Base-by-base conservation (phyloP, 306 rosid genomes). In the Sindora glabra region DNA sequence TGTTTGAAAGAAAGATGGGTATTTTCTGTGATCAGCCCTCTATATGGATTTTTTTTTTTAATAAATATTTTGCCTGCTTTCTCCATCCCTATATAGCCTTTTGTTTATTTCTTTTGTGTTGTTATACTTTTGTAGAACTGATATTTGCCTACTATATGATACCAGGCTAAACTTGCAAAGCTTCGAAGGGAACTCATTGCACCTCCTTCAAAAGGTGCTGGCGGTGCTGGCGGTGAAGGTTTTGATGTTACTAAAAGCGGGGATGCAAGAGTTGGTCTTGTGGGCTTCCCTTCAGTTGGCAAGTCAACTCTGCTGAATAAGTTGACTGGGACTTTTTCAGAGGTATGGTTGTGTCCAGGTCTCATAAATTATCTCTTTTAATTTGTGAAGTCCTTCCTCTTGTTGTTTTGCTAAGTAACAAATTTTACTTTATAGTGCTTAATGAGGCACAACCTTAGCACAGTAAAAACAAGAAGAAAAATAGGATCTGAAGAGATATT, bases 201-300 rank as follows among this genome's bases (percentile, higher is more conserved):
- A 21, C 99, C 99, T 54, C 5, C 96, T 2, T 23, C 99, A 17
- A 92, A 92, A 69, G 99, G 99, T 53, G 95, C 74, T 39, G 99
- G 81, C 18, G 98, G 95, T 22, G 99, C 94, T 48, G 96, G 96
- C 41, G 99, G 99, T 60, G 99, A 92, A 70, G 99, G 99, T 60
- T 92, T 92, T 75, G 99, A 92, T 69, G 99, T 89, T 41, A 92
- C 99, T 67, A 92, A 92, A 81, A 92, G 99, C 56, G 99, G 99
- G 34, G 99, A 92, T 83, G 90, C 96, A 73, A 89, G 99, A 65
- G 99, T 92, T 74, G 96, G 99, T 68, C 84, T 92, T 10, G 99
- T 92, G 76, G 99, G 99, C 42, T 92, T 92, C 62, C 99, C 96
- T 63, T 92, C 99, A 8, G 99, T 92, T 59, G 99, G 99, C 41